A percentile compares a stretch with the other conserved stretches of the same genome.
phyloP scores from a whole-genome alignment of 495 filamentous ascomycete genomes.

The Hypomontagnella submonticulosa region DNA sequence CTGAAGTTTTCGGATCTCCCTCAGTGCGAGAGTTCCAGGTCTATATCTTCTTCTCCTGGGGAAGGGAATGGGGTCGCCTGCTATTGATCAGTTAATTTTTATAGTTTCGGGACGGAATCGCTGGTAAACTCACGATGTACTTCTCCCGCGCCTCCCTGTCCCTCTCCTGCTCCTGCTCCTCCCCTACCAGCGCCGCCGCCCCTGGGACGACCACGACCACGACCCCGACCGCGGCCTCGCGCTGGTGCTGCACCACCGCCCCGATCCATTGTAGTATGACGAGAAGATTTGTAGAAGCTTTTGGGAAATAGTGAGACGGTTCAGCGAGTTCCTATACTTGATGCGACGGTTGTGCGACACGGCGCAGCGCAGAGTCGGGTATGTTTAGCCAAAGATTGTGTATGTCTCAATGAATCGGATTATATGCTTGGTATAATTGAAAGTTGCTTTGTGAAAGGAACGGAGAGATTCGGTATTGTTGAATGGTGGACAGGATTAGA shows the following conservation, averaged over 20 bases:
- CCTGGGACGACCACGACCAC: constrained; percentile 23
- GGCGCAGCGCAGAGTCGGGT: not conserved
- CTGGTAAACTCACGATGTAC: constrained; percentile 39
- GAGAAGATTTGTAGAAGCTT: constrained; percentile 2
- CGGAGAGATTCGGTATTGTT: constrained; percentile 11
- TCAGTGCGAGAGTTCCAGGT: constrained; percentile 85
- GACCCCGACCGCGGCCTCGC: constrained; percentile 2
- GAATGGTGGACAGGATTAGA: constrained; percentile 29
- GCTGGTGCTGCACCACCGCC: not conserved
- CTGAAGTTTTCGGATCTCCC: constrained; percentile 89
- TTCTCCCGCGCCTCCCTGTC: constrained; percentile 6
- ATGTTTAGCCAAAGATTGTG: not conserved
- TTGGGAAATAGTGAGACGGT: too few species aligned
- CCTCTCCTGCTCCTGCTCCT: too few species aligned
- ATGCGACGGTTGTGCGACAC: constrained; percentile 19
- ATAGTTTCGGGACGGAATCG: not conserved
- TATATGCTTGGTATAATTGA: constrained; percentile 22
- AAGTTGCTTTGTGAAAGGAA: constrained; percentile 27
- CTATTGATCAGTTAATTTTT: constrained; percentile 53
- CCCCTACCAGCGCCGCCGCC: constrained; percentile 19
- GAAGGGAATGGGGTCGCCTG: constrained; percentile 76
- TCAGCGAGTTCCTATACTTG: not conserved
- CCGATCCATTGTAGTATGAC: constrained; percentile 26
- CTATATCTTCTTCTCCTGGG: constrained; percentile 75
- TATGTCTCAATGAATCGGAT: constrained; percentile 3